Evolutionary conservation across 148 eudicot genomes (phyloP), one percentile per base, ranked within the genome.

Genomic region (Camellia granthamiana): DNA sequence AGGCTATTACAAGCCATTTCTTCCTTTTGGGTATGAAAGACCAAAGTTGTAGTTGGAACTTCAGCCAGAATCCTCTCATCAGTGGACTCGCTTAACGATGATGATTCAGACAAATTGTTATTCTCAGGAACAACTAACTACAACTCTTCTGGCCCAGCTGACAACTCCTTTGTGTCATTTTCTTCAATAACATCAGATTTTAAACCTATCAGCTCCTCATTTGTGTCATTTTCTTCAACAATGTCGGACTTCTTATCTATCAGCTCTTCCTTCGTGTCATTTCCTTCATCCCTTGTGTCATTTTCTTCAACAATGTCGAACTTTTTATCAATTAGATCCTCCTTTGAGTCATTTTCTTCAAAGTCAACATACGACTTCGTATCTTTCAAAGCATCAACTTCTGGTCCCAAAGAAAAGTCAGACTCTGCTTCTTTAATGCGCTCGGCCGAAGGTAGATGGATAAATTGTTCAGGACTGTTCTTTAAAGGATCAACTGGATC

Each of bases 351-450:
- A 30, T 30, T 30, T 30, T 30, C 38, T 30, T 30, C 38, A 30
- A 30, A 5, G 47, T 14, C 38, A 13, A 38, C 60, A 58, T 44
- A 30, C 1, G 66, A 76, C 15, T 46, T 61, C 42, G 72, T 63
- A 44, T 74, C 82, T 30, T 69, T 63, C 41, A 43, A 73, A 74
- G 46, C 54, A 71, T 68, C 49, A 14, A 54, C 63, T 65, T 80
- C 77, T 47, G 58, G 60, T 16, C 61, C 70, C 62, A 68, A 63
- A 76, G 79, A 68, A 14, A 77, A 59, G 78, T 72, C 80, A 47
- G 65, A 21, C 41, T 78, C 55, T 54, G 49, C 58, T 69, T 67
- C 59, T 54, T 69, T 41, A 30, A 46, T 14, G 55, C 38, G 15
- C 43, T 75, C 70, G 30, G 11, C 74, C 76, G 47, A 11, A 47